Percentiles rank a stretch among this genome's conserved stretches.
Evolutionary conservation across 2,329 filamentous ascomycete genomes (phyloP).

Genomic region (Verticillium albo-atrum): DNA sequence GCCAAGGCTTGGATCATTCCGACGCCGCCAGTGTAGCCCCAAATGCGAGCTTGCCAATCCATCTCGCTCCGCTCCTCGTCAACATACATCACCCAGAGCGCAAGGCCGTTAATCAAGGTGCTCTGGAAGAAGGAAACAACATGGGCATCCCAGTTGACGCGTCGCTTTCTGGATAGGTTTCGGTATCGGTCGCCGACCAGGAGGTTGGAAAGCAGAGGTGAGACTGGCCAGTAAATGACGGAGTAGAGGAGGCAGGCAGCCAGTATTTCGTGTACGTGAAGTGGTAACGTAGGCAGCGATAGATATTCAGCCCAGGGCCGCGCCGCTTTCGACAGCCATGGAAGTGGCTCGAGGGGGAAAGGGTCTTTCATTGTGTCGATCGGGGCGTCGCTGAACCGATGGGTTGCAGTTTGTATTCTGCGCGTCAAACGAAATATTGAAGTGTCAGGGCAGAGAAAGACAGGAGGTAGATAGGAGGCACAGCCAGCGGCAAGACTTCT

Average conservation of each 20-base stretch:
- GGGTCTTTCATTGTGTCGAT: slow-evolving; percentile 63
- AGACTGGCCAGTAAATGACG: slow-evolving; percentile 59
- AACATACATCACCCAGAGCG: slow-evolving; percentile 66
- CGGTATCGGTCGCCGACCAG: slow-evolving; percentile 62
- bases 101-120: slow-evolving; percentile 64
- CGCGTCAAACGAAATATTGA: neutral
- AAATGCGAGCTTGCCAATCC: slow-evolving; percentile 64
- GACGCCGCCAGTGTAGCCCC: slow-evolving; percentile 69
- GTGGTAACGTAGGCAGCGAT: slow-evolving; percentile 60
- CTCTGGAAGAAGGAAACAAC: slow-evolving; percentile 81
- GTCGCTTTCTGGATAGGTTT: slow-evolving; percentile 57
- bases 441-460: neutral
- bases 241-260: slow-evolving; percentile 65
- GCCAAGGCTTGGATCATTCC: slow-evolving; percentile 75
- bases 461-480: neutral
- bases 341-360: slow-evolving; percentile 60
- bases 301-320: slow-evolving; percentile 62
- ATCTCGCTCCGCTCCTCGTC: slow-evolving; percentile 66
- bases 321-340: slow-evolving; percentile 50
- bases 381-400: neutral
- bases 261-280: slow-evolving; percentile 75
- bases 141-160: slow-evolving; percentile 79
- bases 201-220: slow-evolving; percentile 59
- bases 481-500: neutral
- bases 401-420: neutral